Evolutionary conservation across 306 rosid genomes (phyloP).

Genomic region (Sindora glabra): DNA sequence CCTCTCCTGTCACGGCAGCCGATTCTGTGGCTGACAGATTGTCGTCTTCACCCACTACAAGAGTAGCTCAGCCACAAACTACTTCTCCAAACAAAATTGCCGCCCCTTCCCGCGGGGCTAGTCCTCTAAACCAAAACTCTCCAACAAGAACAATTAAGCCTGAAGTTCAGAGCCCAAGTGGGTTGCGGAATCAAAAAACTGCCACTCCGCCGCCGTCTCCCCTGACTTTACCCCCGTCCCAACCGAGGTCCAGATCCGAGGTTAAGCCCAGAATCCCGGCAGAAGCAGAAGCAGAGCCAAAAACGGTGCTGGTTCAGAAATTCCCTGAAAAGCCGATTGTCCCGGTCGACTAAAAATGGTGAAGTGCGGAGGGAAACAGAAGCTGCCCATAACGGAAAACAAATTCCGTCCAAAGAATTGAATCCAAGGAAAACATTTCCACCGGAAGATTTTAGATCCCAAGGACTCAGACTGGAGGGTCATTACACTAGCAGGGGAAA

Average conservation of each 20-base stretch:
- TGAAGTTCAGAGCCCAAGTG: conserved; percentile 23
- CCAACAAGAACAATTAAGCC: too few species aligned
- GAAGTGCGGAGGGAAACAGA: conserved; percentile 15
- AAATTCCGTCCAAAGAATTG: conserved; percentile 14
- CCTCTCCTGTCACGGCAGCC: too few species aligned
- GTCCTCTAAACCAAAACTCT: too few species aligned
- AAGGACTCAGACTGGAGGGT: conserved; percentile 34
- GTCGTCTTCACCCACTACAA: too few species aligned
- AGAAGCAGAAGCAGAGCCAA: conserved; percentile 64
- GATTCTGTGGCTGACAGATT: too few species aligned
- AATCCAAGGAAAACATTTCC: conserved; percentile 16
- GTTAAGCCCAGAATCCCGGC: conserved; percentile 32
- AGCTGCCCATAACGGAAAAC: conserved; percentile 16
- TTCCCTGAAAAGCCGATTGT: conserved; percentile 35
- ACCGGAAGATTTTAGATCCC: conserved; percentile 16
- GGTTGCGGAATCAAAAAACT: conserved; percentile 23
- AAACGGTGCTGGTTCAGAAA: conserved; percentile 55
- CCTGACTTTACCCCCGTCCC: conserved; percentile 47
- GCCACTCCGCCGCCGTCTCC: conserved; percentile 59
- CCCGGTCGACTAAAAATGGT: conserved; percentile 8
- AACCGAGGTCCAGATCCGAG: conserved; percentile 21
- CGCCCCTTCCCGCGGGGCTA: too few species aligned
- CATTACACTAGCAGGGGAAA: conserved; percentile 71
- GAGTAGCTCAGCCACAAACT: not conserved
- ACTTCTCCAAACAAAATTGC: conserved; percentile 13